Evolutionary conservation across 306 rosid genomes (phyloP), one percentile per base, ranked within the genome.

Genomic region (Quercus rubra): DNA sequence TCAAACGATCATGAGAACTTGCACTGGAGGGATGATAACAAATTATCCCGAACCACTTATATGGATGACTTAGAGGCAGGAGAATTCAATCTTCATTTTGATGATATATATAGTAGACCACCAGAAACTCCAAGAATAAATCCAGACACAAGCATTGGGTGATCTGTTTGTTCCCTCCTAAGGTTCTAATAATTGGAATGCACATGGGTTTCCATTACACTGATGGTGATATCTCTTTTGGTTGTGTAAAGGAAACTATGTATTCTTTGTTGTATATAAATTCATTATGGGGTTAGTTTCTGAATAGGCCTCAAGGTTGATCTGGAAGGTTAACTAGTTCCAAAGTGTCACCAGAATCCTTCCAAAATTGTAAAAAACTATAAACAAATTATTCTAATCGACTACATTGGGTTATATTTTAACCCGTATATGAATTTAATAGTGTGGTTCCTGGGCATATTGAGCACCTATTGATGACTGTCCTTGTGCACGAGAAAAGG

Each of bases 261-360:
- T 35, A 89, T 94, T 92, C 91, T 92, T 94, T 88, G 74, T 61
- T 92, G 97, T 91, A 86, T 57, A 92, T 94, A 92, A 75, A 86
- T 88, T 86, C 85, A 64, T 84, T 76, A 49, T 27, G 69, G 63
- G 71, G n/a, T 81, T 78, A 82, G 31, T 77, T 61, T 81, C 79
- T 79, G 71, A 28, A 73, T 76, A 74, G 74, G 61, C 83, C 54
- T 81, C 73, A 68, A 19, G 77, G 51, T 81, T 67, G 80, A 72
- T 62, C 74, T 82, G 81, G 70, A 75, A 81, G 79, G 88, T 41
- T 19, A 55, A 74, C 21, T 4, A 20, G 83, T 52, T 56, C 73
- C 20, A 35, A 23, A 31, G 63, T 58, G 56, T 74, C 43, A 52
- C 74, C 55, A 19, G 77, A 73, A 64, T 75, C 86, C 76, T 79